These are phyloP conservation scores for Fraxinus latifolia DNA, from an alignment of 305 asterid genomes.

Conservation along the genomic window DNA sequence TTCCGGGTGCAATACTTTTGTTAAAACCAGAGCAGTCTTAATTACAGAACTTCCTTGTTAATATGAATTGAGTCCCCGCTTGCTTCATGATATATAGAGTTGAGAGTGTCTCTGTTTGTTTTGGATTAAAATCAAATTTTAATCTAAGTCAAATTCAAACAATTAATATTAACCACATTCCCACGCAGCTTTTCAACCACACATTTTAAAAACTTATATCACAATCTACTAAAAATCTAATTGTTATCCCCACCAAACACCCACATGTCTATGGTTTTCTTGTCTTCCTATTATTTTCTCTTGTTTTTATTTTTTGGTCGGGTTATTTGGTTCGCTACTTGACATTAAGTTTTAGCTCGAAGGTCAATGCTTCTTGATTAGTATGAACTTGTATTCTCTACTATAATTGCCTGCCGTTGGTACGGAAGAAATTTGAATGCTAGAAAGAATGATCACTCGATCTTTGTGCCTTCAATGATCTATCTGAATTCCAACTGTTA, in stretches of 20 bases:
- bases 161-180: no score
- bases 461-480: background rate
- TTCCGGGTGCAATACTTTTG: background rate
- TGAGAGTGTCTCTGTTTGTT: background rate
- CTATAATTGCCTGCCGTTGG: background rate
- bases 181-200: no score
- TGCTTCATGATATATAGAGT: background rate
- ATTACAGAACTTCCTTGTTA: background rate
- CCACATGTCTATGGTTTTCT: background rate
- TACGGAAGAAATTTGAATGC: background rate
- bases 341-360: background rate
- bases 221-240: no score
- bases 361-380: constrained; percentile 6
- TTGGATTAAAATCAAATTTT: no score
- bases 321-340: background rate
- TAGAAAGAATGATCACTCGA: background rate
- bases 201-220: no score
- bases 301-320: background rate
- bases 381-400: background rate
- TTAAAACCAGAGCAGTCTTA: background rate
- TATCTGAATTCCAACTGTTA: background rate
- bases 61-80: background rate
- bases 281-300: background rate
- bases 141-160: no score
- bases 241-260: no score